Evolutionary conservation across 169 alveolate genomes (phyloP).

Genomic region (Babesia gibsoni): DNA sequence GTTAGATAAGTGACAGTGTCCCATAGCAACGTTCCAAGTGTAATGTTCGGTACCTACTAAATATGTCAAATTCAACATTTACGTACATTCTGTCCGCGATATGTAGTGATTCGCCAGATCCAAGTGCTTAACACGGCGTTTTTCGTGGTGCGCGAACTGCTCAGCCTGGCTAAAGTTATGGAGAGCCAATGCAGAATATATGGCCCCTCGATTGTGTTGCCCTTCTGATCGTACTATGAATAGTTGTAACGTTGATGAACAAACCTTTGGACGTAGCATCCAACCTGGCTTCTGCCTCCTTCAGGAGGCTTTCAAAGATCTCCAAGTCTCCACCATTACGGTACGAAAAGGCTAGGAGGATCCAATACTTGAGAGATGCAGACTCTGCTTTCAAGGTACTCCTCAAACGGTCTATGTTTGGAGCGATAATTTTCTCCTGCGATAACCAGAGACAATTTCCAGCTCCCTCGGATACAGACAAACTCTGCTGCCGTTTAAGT

Average conservation of each 20-base stretch:
- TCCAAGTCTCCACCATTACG: slow-evolving; percentile 32
- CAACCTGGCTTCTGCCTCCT: slow-evolving; percentile 24
- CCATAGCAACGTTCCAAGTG: slow-evolving; percentile 39
- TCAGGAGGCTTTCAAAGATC: slow-evolving; percentile 27
- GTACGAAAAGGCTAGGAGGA: slow-evolving; percentile 40
- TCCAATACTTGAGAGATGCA: slow-evolving; percentile 45
- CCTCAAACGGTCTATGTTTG: slow-evolving; percentile 1
- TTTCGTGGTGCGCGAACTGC: slow-evolving; percentile 24
- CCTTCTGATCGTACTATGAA: not conserved
- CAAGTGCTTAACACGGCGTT: slow-evolving; percentile 5
- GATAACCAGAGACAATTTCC: slow-evolving; percentile 49
- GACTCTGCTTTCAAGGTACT: slow-evolving; percentile 8
- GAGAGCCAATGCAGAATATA: slow-evolving; percentile 52
- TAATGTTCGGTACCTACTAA: slow-evolving; percentile 7
- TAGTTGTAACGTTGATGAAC: not conserved
- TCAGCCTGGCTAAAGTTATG: slow-evolving; percentile 41
- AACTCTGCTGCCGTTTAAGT: not conserved
- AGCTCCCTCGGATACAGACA: not conserved
- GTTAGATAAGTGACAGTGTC: slow-evolving; percentile 30
- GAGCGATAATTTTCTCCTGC: slow-evolving; percentile 23
- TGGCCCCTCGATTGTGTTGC: slow-evolving; percentile 2
- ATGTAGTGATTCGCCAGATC: slow-evolving; percentile 39
- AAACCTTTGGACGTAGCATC: not conserved
- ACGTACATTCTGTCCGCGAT: slow-evolving; percentile 25
- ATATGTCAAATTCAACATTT: not conserved